Percentiles rank a stretch among this genome's conserved stretches.
phyloP scores from a whole-genome alignment of 352 stramenopile species.

The Phytophthora syringae region DNA sequence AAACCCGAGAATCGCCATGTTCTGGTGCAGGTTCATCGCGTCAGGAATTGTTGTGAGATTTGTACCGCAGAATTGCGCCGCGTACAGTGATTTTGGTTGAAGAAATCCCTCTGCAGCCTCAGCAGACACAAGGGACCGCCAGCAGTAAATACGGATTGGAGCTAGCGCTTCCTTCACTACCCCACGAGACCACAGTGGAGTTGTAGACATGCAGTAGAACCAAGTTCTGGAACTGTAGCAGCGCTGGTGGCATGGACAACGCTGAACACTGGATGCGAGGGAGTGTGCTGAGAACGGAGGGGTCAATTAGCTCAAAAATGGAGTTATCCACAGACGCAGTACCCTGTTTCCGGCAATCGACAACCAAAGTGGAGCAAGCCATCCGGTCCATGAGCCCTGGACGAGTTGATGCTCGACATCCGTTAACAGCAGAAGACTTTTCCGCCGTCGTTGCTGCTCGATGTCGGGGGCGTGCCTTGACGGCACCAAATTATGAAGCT shows the following conservation, averaged over 20 bases:
- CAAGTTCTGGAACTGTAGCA: not conserved
- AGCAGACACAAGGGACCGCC: not conserved
- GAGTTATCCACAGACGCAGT: not conserved
- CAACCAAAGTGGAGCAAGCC: not conserved
- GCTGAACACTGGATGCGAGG: not conserved
- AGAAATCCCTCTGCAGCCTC: not conserved
- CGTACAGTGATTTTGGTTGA: not conserved
- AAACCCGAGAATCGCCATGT: not conserved
- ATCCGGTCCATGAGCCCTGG: not conserved
- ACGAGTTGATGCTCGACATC: not conserved
- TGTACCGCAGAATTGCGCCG: not conserved
- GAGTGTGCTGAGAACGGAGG: not conserved
- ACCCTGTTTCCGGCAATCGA: not conserved
- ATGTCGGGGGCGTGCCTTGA: slow-evolving; percentile 6
- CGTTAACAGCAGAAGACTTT: not conserved
- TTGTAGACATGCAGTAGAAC: not conserved
- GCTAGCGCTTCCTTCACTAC: not conserved
- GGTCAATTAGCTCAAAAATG: not conserved
- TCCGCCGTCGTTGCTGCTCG: not conserved
- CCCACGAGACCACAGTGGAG: not conserved
- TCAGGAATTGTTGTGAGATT: not conserved
- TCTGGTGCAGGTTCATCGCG: not conserved
- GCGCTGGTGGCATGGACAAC: not conserved
- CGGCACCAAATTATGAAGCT: too few species aligned
- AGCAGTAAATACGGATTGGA: not conserved